Percentiles rank a stretch among this genome's conserved stretches.
Conservation (phyloP, 129 eudicot genomes). For the Flaveria ramosissima region DNA sequence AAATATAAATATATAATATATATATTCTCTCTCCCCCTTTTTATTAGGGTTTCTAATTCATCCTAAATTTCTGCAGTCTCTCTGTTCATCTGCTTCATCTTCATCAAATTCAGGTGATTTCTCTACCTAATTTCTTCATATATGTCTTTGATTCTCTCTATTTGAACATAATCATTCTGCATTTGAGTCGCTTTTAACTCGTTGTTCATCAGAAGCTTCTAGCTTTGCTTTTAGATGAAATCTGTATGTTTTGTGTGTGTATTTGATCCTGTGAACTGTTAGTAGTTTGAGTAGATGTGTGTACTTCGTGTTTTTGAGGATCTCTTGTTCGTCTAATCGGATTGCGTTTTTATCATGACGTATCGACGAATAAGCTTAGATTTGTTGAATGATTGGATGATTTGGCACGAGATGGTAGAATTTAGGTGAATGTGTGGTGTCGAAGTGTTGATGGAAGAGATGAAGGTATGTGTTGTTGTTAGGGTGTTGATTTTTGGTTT, state of each 20-base stretch:
- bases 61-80: conserved; percentile 31
- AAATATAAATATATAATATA: too few species aligned
- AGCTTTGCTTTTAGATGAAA: conserved; percentile 1
- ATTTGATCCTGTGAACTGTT: background rate
- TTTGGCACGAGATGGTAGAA: background rate
- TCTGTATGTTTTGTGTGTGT: background rate
- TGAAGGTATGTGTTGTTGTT: background rate
- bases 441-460: background rate
- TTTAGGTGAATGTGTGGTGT: background rate
- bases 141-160: background rate
- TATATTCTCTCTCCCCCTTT: conserved; percentile 22
- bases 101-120: conserved; percentile 25
- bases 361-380: background rate
- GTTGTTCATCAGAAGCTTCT: background rate
- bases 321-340: background rate
- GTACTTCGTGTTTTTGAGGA: conserved; percentile 5
- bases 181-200: conserved; percentile 18
- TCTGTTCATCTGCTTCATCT: background rate
- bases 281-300: background rate
- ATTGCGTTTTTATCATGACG: background rate
- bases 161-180: conserved; percentile 7
- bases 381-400: conserved; percentile 8
- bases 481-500: background rate
- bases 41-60: conserved; percentile 38
- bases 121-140: background rate